Evolutionary conservation across 148 eudicot genomes (phyloP).

Genomic region (Rhododendron vialii): DNA sequence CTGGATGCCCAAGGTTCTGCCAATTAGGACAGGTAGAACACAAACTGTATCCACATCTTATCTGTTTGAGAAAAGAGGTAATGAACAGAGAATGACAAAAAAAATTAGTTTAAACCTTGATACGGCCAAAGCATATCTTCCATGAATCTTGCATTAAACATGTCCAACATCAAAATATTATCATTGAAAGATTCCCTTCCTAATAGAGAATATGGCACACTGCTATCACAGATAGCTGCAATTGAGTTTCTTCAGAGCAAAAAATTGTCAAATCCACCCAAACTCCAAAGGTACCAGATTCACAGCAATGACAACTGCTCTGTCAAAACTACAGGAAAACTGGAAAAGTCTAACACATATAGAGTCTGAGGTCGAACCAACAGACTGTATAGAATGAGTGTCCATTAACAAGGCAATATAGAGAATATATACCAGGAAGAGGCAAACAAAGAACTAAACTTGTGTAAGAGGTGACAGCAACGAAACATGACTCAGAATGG

Average conservation of each 20-base stretch:
- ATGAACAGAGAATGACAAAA: neutral
- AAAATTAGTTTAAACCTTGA: neutral
- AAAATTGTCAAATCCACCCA: neutral
- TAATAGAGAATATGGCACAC: neutral
- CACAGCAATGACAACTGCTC: neutral
- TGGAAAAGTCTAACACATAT: neutral
- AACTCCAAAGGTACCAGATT: neutral
- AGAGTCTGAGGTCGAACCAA: neutral
- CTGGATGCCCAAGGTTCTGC: neutral
- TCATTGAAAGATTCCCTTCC: neutral
- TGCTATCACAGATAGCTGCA: neutral
- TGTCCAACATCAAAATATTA: neutral
- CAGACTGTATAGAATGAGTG: neutral
- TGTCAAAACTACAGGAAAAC: neutral
- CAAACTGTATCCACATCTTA: neutral
- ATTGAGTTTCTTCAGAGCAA: neutral
- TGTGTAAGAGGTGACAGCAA: neutral
- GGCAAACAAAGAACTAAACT: neutral
- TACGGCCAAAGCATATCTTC: neutral
- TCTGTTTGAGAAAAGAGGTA: neutral
- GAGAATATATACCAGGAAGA: neutral
- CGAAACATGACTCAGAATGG: neutral
- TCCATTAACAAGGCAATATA: neutral
- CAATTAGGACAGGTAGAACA: neutral
- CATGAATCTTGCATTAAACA: neutral